Conservation (phyloP, 768 basidiomycete genomes). For the Suillus occidentalis region DNA sequence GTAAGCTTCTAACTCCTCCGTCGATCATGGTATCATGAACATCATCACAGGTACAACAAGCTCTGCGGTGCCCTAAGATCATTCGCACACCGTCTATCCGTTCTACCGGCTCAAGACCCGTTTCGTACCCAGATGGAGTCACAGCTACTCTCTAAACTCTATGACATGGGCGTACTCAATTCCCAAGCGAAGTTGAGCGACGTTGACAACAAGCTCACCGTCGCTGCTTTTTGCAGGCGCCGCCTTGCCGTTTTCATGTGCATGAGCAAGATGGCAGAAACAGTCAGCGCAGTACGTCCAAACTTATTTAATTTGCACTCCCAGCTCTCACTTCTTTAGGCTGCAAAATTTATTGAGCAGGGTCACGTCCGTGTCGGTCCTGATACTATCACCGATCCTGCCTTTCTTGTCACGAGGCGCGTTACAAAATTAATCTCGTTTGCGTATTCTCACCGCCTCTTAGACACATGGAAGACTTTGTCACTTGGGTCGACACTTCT, state of each 20-base stretch:
- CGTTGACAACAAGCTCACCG: slow-evolving; percentile 91
- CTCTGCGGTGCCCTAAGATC: slow-evolving; percentile 85
- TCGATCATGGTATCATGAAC: slow-evolving; percentile 5
- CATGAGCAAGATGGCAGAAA: slow-evolving; percentile 92
- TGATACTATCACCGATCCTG: slow-evolving; percentile 94
- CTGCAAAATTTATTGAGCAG: slow-evolving; percentile 96
- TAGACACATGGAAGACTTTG: slow-evolving; percentile 98
- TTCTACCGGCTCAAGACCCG: slow-evolving; percentile 87
- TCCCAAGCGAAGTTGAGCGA: slow-evolving; percentile 87
- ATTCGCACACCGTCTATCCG: slow-evolving; percentile 82
- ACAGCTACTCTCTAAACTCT: slow-evolving; percentile 89
- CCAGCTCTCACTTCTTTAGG: slow-evolving; percentile 47
- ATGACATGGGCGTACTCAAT: slow-evolving; percentile 94
- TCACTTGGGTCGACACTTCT: slow-evolving; percentile 98
- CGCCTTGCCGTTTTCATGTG: slow-evolving; percentile 92
- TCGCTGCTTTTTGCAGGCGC: slow-evolving; percentile 90
- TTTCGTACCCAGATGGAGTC: slow-evolving; percentile 83
- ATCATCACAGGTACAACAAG: slow-evolving; percentile 78
- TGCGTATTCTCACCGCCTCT: slow-evolving; percentile 7
- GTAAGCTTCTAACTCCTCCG: slow-evolving; percentile 34
- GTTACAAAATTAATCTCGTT: slow-evolving; percentile 15
- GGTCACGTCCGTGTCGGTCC: slow-evolving; percentile 97
- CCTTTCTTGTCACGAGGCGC: slow-evolving; percentile 88
- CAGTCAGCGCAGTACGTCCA: slow-evolving; percentile 82
- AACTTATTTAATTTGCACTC: slow-evolving; percentile 7